Evolutionary conservation across 495 filamentous ascomycete genomes (phyloP), one percentile per base, ranked within the genome.

Genomic region (Neurospora tetrasperma): DNA sequence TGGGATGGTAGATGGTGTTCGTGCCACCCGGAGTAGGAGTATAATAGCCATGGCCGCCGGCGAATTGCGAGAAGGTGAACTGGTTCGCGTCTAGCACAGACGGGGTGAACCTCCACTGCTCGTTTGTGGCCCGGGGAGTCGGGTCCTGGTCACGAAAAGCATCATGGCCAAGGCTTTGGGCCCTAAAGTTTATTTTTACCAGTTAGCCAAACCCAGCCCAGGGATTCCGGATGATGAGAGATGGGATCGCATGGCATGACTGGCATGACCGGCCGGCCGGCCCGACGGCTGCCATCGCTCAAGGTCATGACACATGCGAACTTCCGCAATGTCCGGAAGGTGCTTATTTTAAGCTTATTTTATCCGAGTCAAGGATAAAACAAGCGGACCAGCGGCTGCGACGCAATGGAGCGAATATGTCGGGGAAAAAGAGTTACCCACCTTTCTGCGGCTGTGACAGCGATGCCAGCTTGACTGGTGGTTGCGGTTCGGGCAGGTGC

Each of bases 11-110:
- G 62, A 93, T 79, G 4, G 91, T 90, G 76, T 92, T 94, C 62
- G 91, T 89, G n/a, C 92, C 93, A 41, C 91, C 92, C 3, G 94
- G 93, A 1, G 93, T 96, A 3, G 94, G 94, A 0, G 93, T 94
- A 79, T 96, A 97, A 80, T 96, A 94, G 27, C 91, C 91, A 35
- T 97, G 93, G 76, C 90, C 92, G 31, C 12, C 54, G 72, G 90
- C 90, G 74, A 96, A 92, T 59, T 85, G 84, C 71, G 89, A 83
- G 82, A 97, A 97, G 5, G 89, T 87, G 76, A 94, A 93, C 5
- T 93, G 90, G 77, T 88, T 92, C 18, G 94, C 89, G 74, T 98
- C 95, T 78, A 98, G 86, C 42, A 94, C 86, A 23, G 94, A 94
- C 11, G 94, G 92, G 3, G 94, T 96, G 78, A 96, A 96, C 69